Conservation (phyloP, 768 basidiomycete species). For the Rickenella mellea region DNA sequence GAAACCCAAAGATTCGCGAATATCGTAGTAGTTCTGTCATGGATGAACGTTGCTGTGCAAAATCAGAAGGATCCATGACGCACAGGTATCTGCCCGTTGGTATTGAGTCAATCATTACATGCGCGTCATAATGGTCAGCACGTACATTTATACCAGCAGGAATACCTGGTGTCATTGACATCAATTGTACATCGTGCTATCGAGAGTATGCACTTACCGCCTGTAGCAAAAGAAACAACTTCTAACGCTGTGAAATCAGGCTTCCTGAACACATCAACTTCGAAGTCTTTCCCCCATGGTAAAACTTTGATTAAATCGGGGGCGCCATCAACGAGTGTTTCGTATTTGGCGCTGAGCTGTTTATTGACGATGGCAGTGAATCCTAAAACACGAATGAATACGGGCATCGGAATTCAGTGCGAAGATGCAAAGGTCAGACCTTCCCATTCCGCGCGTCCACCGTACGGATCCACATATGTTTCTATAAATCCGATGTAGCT, state of each 20-base stretch:
- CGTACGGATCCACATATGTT: constrained; percentile 85
- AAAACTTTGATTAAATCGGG: constrained; percentile 71
- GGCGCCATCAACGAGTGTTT: constrained; percentile 64
- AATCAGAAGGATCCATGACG: not conserved
- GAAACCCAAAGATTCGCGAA: constrained; percentile 75
- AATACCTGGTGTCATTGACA: constrained; percentile 39
- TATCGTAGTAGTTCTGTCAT: constrained; percentile 67
- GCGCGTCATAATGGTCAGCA: not conserved
- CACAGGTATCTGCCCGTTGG: not conserved
- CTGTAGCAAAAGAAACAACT: constrained; percentile 74
- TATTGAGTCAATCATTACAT: not conserved
- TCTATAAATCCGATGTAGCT: constrained; percentile 83
- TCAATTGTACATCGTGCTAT: not conserved
- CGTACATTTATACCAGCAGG: constrained; percentile 61
- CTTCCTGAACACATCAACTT: constrained; percentile 59
- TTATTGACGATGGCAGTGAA: constrained; percentile 89
- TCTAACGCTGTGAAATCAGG: constrained; percentile 86
- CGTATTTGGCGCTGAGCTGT: constrained; percentile 72
- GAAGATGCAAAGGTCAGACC: constrained; percentile 28
- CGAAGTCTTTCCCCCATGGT: constrained; percentile 60
- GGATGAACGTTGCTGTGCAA: not conserved
- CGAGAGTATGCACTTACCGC: constrained; percentile 35
- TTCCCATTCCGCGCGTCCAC: constrained; percentile 91
- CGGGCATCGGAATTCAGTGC: not conserved
- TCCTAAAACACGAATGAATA: constrained; percentile 28